Base-by-base conservation (phyloP, 73 alveolate genomes). In the Paraurostyla sp. region DNA sequence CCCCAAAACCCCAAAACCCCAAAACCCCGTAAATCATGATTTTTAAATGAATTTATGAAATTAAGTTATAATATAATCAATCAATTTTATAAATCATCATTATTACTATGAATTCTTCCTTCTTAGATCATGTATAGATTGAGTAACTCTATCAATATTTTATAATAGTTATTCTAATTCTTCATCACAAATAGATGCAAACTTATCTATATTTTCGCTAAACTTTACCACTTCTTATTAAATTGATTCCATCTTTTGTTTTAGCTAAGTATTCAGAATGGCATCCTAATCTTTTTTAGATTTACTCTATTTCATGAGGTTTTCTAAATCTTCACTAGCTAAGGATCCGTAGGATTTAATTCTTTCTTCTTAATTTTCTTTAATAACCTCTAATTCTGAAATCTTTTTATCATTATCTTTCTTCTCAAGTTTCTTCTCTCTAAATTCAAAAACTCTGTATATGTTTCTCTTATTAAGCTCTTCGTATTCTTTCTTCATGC, bases 401-500 rank as follows among this genome's bases (percentile, higher is more conserved):
- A 6, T 16, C 6, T 60, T 3, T 30, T 60, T 60, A 23, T 29
- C n/a, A n/a, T n/a, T n/a, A n/a, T n/a, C n/a, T n/a, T n/a, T n/a
- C n/a, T n/a, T n/a, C n/a, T 60, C 25, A 13, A 6, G 25, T 27
- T 60, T 69, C 65, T 89, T 89, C 36, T 83, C 91, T 49, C 52
- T 83, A 69, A 81, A 83, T 38, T 69, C 90, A 62, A 57, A 38
- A 0, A 27, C 33, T 0, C 68, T 30, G 80, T 80, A 81, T 20
- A 78, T 83, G 46, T 58, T 89, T 58, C 40, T 89, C 75, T 63
- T 76, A 50, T 89, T 63, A 18, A 59, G 48, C 18, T 83, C 87
- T 48, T 83, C 91, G 0, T 65, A 20, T 29, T 90, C 95, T 43
- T 83, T 82, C 20, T 36, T 46, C 83, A 89, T 63, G 58, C 86